phyloP scores from a whole-genome alignment of 139 green algal genomes.

The Desmodesmus armatus region DNA sequence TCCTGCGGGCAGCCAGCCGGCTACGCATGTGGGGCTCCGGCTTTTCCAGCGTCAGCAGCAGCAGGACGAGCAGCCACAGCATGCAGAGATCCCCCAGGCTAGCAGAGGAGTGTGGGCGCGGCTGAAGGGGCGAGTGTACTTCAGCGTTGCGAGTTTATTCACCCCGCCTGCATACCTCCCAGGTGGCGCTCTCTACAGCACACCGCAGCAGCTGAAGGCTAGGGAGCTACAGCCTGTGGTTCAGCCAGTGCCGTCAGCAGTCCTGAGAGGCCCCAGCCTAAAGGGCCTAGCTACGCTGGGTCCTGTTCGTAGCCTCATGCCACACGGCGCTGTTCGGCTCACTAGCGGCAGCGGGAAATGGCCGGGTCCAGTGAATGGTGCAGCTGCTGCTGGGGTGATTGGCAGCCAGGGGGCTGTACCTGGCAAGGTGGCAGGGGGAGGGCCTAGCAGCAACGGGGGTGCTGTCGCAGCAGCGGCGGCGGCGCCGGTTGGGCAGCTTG shows the following conservation, averaged over 20 bases:
- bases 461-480: slow-evolving; percentile 15
- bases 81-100: neutral
- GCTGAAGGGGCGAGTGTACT: neutral
- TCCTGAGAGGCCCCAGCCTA: neutral
- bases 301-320: slow-evolving; percentile 4
- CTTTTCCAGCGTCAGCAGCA: neutral
- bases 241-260: neutral
- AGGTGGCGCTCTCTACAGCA: neutral
- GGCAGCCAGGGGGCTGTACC: neutral
- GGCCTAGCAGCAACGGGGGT: slow-evolving; percentile 6
- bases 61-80: neutral
- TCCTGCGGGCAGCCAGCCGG: neutral
- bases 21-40: neutral
- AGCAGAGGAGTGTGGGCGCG: neutral
- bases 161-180: slow-evolving; percentile 26
- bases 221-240: neutral
- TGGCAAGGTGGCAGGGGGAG: neutral
- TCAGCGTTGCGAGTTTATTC: slow-evolving; percentile 16
- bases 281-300: slow-evolving; percentile 1
- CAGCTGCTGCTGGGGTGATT: slow-evolving; percentile 3
- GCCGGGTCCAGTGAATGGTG: neutral
- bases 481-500: slow-evolving; percentile 44
- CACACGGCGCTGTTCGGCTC: no score
- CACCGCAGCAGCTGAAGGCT: neutral
- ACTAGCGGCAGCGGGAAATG: no score